Percentiles rank a stretch among this genome's conserved stretches.
These are phyloP conservation scores for Rhodotorula sp. DNA, from an alignment of 1,284 basidiomycete species.

Conservation along the genomic window DNA sequence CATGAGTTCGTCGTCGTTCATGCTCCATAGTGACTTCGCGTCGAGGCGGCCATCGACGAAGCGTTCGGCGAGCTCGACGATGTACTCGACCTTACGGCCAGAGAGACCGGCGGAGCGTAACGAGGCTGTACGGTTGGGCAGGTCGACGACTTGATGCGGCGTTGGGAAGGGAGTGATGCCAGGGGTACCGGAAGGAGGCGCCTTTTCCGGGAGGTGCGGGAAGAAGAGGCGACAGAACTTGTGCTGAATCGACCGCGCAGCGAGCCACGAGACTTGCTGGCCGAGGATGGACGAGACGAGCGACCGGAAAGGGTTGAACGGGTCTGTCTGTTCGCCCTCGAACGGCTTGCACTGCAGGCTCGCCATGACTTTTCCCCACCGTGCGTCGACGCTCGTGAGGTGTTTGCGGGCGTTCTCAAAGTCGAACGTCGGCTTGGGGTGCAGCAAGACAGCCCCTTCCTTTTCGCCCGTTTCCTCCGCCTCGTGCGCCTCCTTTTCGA, in stretches of 20 bases:
- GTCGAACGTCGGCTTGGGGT: constrained; percentile 67
- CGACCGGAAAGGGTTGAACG: constrained; percentile 70
- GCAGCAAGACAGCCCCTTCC: constrained; percentile 51
- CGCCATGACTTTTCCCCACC: constrained; percentile 69
- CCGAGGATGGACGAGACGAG: constrained; percentile 60
- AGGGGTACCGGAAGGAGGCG: constrained; percentile 37
- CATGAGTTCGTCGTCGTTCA: constrained; percentile 68
- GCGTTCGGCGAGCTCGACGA: constrained; percentile 69
- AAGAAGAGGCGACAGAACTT: constrained; percentile 74
- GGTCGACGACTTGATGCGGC: constrained; percentile 63
- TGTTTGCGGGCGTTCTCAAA: constrained; percentile 71
- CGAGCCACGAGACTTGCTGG: constrained; percentile 82
- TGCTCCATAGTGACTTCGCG: constrained; percentile 65
- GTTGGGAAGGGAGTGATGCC: constrained; percentile 61
- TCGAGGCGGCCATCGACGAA: constrained; percentile 75
- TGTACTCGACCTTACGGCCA: constrained; percentile 77
- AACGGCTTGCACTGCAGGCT: constrained; percentile 69
- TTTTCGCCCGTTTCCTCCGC: constrained; percentile 20
- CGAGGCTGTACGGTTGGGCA: constrained; percentile 52
- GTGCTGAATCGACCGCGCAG: constrained; percentile 80
- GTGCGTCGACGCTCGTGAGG: constrained; percentile 63
- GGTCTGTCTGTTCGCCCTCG: constrained; percentile 56
- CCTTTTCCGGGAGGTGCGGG: constrained; percentile 66
- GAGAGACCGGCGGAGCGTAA: constrained; percentile 72
- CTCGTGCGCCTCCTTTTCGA: constrained; percentile 8